Evolutionary conservation across 805 yeast genomes (phyloP), one percentile per base, ranked within the genome.

Genomic region (Maudiozyma barnettii): DNA sequence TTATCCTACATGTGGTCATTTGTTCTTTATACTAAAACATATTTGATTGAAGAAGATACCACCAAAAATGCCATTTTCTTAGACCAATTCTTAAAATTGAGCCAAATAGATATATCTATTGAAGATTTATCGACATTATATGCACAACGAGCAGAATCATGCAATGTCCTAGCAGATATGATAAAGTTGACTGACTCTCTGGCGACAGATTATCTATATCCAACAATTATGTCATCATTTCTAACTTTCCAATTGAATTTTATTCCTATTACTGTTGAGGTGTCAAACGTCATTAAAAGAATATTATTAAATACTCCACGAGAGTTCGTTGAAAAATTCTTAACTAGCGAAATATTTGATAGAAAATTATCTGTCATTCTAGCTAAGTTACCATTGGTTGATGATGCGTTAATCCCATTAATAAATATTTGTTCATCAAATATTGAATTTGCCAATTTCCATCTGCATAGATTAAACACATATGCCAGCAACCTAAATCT

Each of bases 301-400:
- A 63, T 67, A 6, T 54, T 69, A 20, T 51, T 46, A 33, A 55
- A 54, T 14, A 59, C 68, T 1, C 72, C 74, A 41, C 46, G 53
- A n/a, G 58, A 65, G 8, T 68, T 68, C 40, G 60, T 68, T n/a
- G 75, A 71, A 44, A 59, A 60, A 43, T 69, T 71, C 46, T 58
- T 71, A 42, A 55, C 62, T 1, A 61, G 63, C 45, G 60, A 60
- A 29, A 55, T 60, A 44, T 65, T 68, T 30, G 66, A 67, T 44
- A 60, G 59, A 36, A 57, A 66, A 38, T 53, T 70, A 3, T 51
- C 55, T 6, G 31, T 87, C 23, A 66, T 86, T 1, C 73, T 82
- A 51, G 82, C 93, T 0, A 88, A 90, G 57, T 75, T 86, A 51
- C 98, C 98, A 0, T 59, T 74, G 2, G 57, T 66, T n/a, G 49